Percentiles rank a stretch among this genome's conserved stretches.
Evolutionary conservation across 805 yeast species (phyloP).

Genomic region (Metschnikowia borealis): DNA sequence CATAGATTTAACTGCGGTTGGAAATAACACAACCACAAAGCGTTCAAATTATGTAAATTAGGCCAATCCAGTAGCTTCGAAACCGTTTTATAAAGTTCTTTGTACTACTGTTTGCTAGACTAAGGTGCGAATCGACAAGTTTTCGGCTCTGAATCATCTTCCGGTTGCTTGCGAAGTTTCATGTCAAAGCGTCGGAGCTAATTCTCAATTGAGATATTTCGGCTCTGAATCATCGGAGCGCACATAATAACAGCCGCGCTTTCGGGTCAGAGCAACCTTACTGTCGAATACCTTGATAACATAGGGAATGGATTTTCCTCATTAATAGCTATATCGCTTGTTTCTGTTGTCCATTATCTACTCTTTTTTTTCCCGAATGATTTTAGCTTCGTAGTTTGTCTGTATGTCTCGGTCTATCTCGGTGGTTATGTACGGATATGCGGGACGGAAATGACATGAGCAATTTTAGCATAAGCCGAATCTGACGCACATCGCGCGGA

Average conservation of each 20-base stretch:
- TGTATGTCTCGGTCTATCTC: neutral
- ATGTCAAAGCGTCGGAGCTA: constrained; percentile 1
- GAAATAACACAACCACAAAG: neutral
- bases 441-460: constrained; percentile 2
- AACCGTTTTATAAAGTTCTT: too few relatives aligned
- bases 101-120: too few relatives aligned
- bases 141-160: neutral
- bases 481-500: constrained; percentile 1
- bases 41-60: neutral
- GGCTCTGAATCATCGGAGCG: constrained; percentile 1
- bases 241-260: constrained; percentile 4
- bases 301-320: neutral
- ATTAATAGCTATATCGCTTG: neutral
- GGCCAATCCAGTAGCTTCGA: neutral
- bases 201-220: neutral
- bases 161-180: neutral
- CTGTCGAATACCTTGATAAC: neutral
- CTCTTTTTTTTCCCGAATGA: neutral
- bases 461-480: constrained; percentile 4
- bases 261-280: neutral
- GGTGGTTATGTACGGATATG: neutral
- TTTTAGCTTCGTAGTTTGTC: too few relatives aligned
- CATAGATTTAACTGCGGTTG: neutral
- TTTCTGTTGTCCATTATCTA: neutral
- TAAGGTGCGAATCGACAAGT: neutral